Evolutionary conservation across 495 filamentous ascomycete genomes (phyloP), one percentile per base, ranked within the genome.

Genomic region (Penicillium roqueforti): DNA sequence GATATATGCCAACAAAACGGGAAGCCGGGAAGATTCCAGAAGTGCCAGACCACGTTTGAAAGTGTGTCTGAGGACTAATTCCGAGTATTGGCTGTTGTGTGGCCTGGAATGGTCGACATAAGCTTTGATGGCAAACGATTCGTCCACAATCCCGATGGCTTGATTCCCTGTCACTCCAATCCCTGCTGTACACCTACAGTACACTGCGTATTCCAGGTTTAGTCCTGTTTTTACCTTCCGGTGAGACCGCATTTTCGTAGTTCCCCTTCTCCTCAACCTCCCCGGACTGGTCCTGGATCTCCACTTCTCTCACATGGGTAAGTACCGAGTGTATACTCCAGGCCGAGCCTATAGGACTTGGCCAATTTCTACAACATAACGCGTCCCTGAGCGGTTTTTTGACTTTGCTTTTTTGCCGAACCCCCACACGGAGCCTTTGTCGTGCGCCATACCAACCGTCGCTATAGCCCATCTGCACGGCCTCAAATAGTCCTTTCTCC

Each of bases 1-100:
- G 32, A 14, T 39, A 13, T 6, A 34, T 40, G 51, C 58, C 54
- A 43, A 49, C 20, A 50, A 22, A 48, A 54, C 63, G 60, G 54
- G 54, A 58, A 58, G 55, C 63, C 63, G 63, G 55, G 57, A 58
- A 53, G 42, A 19, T 63, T 63, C 60, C 22, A 56, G 55, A 62
- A 58, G 14, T 36, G 22, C 16, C 1, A 13, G 38, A 2, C 31
- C 8, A 41, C 4, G 2, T 26, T 22, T 29, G 26, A 31, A 18
- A 32, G 16, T 19, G 9, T 14, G n/a, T 19, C 31, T 38, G 47
- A 31, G 47, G 3, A n/a, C 13, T 4, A 14, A 13, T 36, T 29
- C 10, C 16, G 6, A 1, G n/a, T 14, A 11, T 29, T 19, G 22
- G 16, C 26, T 11, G 16, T 40, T 9, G 31, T 29, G 23, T 22